Conservation (phyloP, 2,329 filamentous ascomycete genomes). For the Davidsoniella virescens region DNA sequence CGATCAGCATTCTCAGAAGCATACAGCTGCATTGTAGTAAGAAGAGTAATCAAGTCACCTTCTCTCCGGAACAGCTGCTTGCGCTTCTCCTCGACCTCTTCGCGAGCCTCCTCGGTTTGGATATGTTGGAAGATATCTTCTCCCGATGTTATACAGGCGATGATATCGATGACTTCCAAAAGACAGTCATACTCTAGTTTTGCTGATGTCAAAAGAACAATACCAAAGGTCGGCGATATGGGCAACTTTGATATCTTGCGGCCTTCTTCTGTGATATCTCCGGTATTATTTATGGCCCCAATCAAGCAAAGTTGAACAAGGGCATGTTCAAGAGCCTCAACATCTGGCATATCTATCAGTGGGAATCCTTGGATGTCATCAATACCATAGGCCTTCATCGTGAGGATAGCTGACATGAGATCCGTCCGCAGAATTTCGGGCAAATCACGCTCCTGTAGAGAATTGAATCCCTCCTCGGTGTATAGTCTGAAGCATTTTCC, state of each 20-base stretch:
- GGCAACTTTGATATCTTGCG: constrained; percentile 68
- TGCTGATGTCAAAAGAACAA: constrained; percentile 68
- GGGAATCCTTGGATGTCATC: constrained; percentile 70
- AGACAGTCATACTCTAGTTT: constrained; percentile 56
- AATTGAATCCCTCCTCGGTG: constrained; percentile 58
- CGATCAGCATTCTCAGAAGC: constrained; percentile 39
- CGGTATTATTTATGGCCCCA: constrained; percentile 55
- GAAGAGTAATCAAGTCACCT: constrained; percentile 48
- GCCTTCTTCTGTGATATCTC: constrained; percentile 58
- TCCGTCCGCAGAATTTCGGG: constrained; percentile 89
- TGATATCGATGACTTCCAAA: constrained; percentile 72
- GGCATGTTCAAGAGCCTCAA: constrained; percentile 66
- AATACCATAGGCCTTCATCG: constrained; percentile 84
- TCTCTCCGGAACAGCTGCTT: constrained; percentile 44
- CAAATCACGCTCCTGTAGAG: constrained; percentile 54
- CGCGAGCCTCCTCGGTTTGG: constrained; percentile 38
- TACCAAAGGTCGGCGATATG: constrained; percentile 62
- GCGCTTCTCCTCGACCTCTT: constrained; percentile 36
- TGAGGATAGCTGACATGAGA: constrained; percentile 68
- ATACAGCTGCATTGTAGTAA: constrained; percentile 47
- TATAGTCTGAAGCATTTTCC: constrained; percentile 86
- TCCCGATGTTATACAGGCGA: constrained; percentile 45
- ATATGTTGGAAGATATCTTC: constrained; percentile 47
- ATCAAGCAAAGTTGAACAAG: constrained; percentile 66
- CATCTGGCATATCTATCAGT: constrained; percentile 64